Base-by-base conservation (phyloP, 1,284 basidiomycete genomes). In the Pseudozyma sp. region DNA sequence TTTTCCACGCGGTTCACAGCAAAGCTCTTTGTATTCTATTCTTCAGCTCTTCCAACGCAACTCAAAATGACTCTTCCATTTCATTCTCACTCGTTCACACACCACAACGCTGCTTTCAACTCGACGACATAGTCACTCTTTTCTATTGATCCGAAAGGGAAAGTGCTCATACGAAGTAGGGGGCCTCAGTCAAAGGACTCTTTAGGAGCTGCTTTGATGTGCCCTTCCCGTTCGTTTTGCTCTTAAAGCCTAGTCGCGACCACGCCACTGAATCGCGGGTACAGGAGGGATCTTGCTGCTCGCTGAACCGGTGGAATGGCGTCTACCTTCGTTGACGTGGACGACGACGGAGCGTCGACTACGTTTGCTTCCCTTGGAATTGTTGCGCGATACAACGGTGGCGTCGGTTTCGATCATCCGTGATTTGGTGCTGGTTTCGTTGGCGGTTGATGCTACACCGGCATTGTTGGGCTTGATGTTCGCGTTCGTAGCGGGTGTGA, bases 211-310 rank as follows among this genome's bases (percentile, higher is more conserved):
- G 25, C 25, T 31, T 31, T 31, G 25, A 3, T 31, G 25, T 31
- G 25, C 25, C 25, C 25, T 3, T 31, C 25, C 25, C 25, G 3
- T 21, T 25, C 8, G 11, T 47, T 47, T 47, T 40, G 36, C 40
- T 18, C n/a, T 7, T 21, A 40, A 40, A 7, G 16, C 21, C 19
- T 52, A 48, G 10, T 50, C 39, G 13, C 31, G 39, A 3, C 45
- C 45, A 31, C 70, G 57, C 70, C 70, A 73, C 39, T 73, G 70
- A 21, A 73, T 47, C 11, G 65, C 70, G 8, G 70, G 70, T 10
- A 73, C 70, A 16, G 70, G 61, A 5, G 70, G 55, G 14, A 51
- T 31, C 25, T 57, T 60, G 36, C 44, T 18, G 1, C 14, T n/a
- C 2, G 12, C 51, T 10, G 62, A 52, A 1, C 53, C 50, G 3